Percentiles rank a stretch among this genome's conserved stretches.
Conservation (phyloP, 1,284 basidiomycete genomes). For the Pseudozyma pruni region DNA sequence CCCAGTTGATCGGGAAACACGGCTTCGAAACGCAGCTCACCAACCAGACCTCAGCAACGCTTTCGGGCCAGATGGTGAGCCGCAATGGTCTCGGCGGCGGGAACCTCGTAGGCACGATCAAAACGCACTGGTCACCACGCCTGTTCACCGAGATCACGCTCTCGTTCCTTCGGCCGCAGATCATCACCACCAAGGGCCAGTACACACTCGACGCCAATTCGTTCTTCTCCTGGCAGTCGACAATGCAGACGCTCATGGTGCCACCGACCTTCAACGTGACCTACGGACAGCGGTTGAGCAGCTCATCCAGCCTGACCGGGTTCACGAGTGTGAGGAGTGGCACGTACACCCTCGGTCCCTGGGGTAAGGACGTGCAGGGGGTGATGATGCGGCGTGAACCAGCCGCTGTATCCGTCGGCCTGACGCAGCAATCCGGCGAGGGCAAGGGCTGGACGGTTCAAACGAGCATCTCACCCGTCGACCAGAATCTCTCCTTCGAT, state of each 20-base stretch:
- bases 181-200: slow-evolving; percentile 69
- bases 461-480: slow-evolving; percentile 41
- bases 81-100: slow-evolving; percentile 70
- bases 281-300: slow-evolving; percentile 69
- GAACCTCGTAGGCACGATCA: slow-evolving; percentile 74
- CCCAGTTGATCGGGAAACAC: slow-evolving; percentile 63
- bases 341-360: slow-evolving; percentile 69
- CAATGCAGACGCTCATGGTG: slow-evolving; percentile 50
- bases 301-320: slow-evolving; percentile 54
- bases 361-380: slow-evolving; percentile 64
- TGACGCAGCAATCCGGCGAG: slow-evolving; percentile 52
- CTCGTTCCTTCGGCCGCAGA: slow-evolving; percentile 70
- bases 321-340: slow-evolving; percentile 68
- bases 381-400: slow-evolving; percentile 46
- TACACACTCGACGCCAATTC: slow-evolving; percentile 69
- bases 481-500: slow-evolving; percentile 65
- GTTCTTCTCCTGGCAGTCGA: slow-evolving; percentile 68
- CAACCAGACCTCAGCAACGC: slow-evolving; percentile 26
- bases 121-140: slow-evolving; percentile 75
- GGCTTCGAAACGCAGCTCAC: slow-evolving; percentile 63
- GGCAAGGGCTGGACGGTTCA: slow-evolving; percentile 61
- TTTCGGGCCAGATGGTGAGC: slow-evolving; percentile 68
- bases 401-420: slow-evolving; percentile 52
- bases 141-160: slow-evolving; percentile 68
- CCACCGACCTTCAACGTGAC: slow-evolving; percentile 70